phyloP scores from a whole-genome alignment of 371 early-diverging fungal species.

The Rhizopus sp. region DNA sequence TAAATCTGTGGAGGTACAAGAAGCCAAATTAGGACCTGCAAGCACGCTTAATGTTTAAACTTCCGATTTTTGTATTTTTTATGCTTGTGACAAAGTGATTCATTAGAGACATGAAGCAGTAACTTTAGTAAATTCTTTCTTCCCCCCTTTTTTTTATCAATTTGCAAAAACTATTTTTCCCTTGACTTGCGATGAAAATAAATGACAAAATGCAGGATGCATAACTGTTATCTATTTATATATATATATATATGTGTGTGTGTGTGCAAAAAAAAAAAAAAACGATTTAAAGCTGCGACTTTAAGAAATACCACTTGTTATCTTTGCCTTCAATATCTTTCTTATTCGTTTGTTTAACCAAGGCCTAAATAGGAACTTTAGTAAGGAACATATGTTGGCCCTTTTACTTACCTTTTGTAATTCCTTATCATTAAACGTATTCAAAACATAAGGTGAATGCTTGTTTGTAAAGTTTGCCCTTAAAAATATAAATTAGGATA shows the following conservation, averaged over 20 bases:
- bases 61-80: neutral
- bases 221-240: too few relatives aligned
- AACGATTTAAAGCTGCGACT: conserved; percentile 23
- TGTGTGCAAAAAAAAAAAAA: neutral
- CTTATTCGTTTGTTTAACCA: conserved; percentile 9
- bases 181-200: too few relatives aligned
- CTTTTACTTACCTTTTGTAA: conserved; percentile 14
- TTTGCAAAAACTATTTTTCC: too few relatives aligned
- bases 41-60: conserved; percentile 1
- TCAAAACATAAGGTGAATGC: conserved; percentile 34
- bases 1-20: neutral
- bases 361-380: neutral
- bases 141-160: too few relatives aligned
- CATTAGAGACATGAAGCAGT: too few relatives aligned
- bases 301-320: conserved; percentile 42
- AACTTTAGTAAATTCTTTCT: neutral
- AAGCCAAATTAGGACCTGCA: neutral
- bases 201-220: too few relatives aligned
- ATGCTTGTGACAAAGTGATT: too few relatives aligned
- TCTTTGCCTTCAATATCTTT: conserved; percentile 16
- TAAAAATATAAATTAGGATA: conserved; percentile 2
- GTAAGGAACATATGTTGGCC: neutral
- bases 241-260: too few relatives aligned
- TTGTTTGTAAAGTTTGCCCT: conserved; percentile 36
- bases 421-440: conserved; percentile 15